A percentile compares a stretch with the other conserved stretches of the same genome.
phyloP scores from a whole-genome alignment of 768 basidiomycete species.

The Xerocomellus amylosporus region DNA sequence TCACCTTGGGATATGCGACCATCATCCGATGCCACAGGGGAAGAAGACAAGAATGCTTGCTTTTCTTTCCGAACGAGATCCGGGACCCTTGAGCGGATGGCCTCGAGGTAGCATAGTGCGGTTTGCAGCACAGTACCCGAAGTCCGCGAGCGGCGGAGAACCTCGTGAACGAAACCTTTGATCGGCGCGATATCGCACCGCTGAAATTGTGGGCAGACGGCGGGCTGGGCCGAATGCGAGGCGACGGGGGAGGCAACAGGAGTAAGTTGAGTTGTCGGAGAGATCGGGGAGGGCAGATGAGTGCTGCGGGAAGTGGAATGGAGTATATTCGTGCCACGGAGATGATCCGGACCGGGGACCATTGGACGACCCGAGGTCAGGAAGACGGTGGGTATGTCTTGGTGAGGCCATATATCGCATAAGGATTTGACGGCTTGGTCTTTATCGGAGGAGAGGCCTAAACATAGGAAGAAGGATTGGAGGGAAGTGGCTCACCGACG shows the following conservation, averaged over 20 bases:
- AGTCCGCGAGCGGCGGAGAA: slow-evolving; percentile 81
- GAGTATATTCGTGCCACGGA: background rate
- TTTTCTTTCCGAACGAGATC: slow-evolving; percentile 56
- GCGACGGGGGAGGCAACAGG: slow-evolving; percentile 30
- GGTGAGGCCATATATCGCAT: slow-evolving; percentile 76
- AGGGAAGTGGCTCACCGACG: slow-evolving; percentile 54
- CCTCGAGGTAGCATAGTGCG: slow-evolving; percentile 84
- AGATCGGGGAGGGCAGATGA: slow-evolving; percentile 53
- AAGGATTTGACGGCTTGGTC: slow-evolving; percentile 79
- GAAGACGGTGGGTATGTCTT: slow-evolving; percentile 67
- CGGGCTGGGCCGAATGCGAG: slow-evolving; percentile 24
- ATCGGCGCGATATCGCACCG: slow-evolving; percentile 51
- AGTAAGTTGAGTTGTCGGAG: slow-evolving; percentile 45
- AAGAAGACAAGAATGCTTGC: slow-evolving; percentile 39
- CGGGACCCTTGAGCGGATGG: slow-evolving; percentile 68
- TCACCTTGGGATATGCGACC: slow-evolving; percentile 43
- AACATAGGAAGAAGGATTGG: slow-evolving; percentile 6
- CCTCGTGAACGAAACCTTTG: slow-evolving; percentile 82
- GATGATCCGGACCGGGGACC: slow-evolving; percentile 15
- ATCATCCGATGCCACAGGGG: slow-evolving; percentile 41
- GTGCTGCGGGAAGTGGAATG: slow-evolving; percentile 28
- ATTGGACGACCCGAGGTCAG: slow-evolving; percentile 36
- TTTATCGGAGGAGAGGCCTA: slow-evolving; percentile 28
- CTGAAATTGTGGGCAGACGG: slow-evolving; percentile 9
- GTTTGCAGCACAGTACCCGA: slow-evolving; percentile 83